These are phyloP conservation scores for Neofusicoccum laricinum DNA, from an alignment of 2,329 filamentous ascomycete species.

Conservation along the genomic window DNA sequence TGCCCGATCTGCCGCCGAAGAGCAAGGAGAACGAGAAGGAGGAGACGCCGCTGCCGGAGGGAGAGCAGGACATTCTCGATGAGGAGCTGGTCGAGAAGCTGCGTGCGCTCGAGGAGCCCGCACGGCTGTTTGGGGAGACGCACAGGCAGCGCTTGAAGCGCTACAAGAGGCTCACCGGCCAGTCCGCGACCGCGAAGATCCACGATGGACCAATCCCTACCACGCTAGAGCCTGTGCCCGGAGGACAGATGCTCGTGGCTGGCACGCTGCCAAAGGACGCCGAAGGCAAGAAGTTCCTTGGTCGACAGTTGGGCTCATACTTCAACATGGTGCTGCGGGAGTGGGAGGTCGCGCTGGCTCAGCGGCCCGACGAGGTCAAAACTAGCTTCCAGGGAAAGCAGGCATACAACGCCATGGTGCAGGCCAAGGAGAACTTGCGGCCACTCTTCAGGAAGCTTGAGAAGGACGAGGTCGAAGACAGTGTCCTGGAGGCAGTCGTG, in stretches of 20 bases:
- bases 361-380: constrained; percentile 56
- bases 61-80: constrained; percentile 64
- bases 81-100: constrained; percentile 68
- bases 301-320: constrained; percentile 86
- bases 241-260: constrained; percentile 84
- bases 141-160: constrained; percentile 67
- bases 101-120: constrained; percentile 70
- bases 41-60: constrained; percentile 37
- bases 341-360: constrained; percentile 75
- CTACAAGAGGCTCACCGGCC: constrained; percentile 61
- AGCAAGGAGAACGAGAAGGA: constrained; percentile 45
- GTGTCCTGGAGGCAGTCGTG: constrained; percentile 75
- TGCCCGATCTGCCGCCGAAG: constrained; percentile 67
- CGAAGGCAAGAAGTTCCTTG: constrained; percentile 68
- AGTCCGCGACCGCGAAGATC: constrained; percentile 46
- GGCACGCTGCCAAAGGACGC: constrained; percentile 60
- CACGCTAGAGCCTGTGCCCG: constrained; percentile 72
- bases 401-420: constrained; percentile 80
- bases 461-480: constrained; percentile 72
- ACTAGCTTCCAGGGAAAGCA: constrained; percentile 76
- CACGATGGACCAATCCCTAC: constrained; percentile 83
- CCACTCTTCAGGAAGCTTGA: constrained; percentile 91
- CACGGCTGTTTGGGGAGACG: constrained; percentile 75
- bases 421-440: constrained; percentile 81
- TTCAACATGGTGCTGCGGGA: constrained; percentile 93